phyloP scores from a whole-genome alignment of 1,139 yeast genomes.

The Pichiaceae sp. region DNA sequence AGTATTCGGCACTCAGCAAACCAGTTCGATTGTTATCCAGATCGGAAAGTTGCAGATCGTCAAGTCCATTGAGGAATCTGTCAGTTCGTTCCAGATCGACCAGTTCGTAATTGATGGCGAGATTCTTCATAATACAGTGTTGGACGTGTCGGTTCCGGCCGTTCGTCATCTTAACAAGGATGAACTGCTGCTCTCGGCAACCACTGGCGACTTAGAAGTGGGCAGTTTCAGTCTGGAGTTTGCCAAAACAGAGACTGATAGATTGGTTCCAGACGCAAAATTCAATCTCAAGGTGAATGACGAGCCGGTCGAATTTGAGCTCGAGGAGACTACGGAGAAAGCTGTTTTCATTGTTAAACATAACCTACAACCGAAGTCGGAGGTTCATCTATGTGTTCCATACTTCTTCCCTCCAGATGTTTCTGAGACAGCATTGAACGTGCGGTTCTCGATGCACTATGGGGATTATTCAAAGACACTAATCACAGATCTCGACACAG shows the following conservation, averaged over 20 bases:
- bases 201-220: conserved; percentile 14
- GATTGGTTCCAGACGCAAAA: conserved; percentile 14
- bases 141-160: conserved; percentile 15
- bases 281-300: conserved; percentile 8
- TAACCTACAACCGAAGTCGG: background rate
- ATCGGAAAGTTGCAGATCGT: conserved; percentile 16
- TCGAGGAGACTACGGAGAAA: background rate
- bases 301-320: conserved; percentile 9
- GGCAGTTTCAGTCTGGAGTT: conserved; percentile 12
- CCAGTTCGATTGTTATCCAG: conserved; percentile 20
- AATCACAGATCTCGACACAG: conserved; percentile 34
- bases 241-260: conserved; percentile 20
- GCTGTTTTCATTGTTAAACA: background rate
- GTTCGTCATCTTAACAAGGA: conserved; percentile 19
- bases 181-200: conserved; percentile 13
- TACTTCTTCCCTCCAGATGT: conserved; percentile 25
- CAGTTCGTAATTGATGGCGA: conserved; percentile 6
- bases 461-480: conserved; percentile 6
- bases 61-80: conserved; percentile 5
- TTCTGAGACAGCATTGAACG: conserved; percentile 15
- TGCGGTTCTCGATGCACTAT: conserved; percentile 8
- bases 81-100: conserved; percentile 11
- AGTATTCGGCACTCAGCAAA: conserved; percentile 11
- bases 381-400: conserved; percentile 14
- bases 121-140: conserved; percentile 12